These are phyloP conservation scores for Vaccinium myrtillus DNA, from an alignment of 148 eudicot species.

Conservation along the genomic window DNA sequence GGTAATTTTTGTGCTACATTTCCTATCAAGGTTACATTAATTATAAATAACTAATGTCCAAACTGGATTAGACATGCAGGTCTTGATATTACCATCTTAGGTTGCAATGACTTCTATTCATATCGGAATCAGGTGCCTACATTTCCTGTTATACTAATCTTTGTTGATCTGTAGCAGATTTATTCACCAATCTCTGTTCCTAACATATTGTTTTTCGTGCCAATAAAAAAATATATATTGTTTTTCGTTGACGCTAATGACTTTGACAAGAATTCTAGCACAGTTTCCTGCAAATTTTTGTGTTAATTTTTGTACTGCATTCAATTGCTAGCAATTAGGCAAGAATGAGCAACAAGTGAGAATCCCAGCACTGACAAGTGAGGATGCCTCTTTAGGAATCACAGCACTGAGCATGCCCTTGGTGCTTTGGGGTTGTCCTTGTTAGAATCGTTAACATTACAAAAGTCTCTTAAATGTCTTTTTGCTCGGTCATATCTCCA, in stretches of 20 bases:
- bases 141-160: neutral
- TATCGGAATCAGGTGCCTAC: constrained; percentile 78
- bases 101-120: constrained; percentile 95
- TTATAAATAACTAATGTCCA: constrained; percentile 22
- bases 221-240: neutral
- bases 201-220: neutral
- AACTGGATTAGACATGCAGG: constrained; percentile 67
- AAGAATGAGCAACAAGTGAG: neutral
- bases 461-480: too few species aligned
- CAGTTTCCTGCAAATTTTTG: neutral
- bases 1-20: constrained; percentile 43
- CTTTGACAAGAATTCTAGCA: neutral
- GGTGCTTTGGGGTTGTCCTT: neutral
- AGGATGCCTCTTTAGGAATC: neutral
- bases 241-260: neutral
- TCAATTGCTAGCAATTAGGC: neutral
- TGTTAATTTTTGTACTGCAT: neutral
- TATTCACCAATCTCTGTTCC: neutral
- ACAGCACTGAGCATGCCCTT: neutral
- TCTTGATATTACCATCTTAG: constrained; percentile 91
- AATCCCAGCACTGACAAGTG: neutral
- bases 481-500: neutral
- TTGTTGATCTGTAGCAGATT: neutral
- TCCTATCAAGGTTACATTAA: neutral
- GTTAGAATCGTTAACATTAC: too few species aligned